Conservation (phyloP, 305 asterid species). For the Solanum hybrid region DNA sequence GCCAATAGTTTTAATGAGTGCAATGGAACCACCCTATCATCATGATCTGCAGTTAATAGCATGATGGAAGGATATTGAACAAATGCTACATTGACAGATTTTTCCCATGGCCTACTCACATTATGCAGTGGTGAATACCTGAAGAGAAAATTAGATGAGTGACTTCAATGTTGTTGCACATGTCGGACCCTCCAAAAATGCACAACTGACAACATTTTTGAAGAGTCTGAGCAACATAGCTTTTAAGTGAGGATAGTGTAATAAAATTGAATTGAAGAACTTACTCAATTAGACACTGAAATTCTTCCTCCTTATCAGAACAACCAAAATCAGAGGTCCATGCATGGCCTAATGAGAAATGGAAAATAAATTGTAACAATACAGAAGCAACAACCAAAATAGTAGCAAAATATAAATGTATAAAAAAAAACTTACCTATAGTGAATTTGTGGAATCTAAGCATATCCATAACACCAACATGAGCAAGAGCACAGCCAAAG, state of each 20-base stretch:
- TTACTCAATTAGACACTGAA: slow-evolving; percentile 71
- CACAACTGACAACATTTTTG: neutral
- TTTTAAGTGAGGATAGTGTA: neutral
- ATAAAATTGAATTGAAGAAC: slow-evolving; percentile 3
- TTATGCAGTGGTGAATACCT: slow-evolving; percentile 96
- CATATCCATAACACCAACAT: slow-evolving; percentile 95
- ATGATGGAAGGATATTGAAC: slow-evolving; percentile 70
- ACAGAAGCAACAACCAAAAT: neutral
- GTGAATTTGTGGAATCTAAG: slow-evolving; percentile 86
- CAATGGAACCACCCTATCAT: slow-evolving; percentile 80
- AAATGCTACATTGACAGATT: slow-evolving; percentile 21
- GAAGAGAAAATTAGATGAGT: slow-evolving; percentile 8
- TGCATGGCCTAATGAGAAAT: slow-evolving; percentile 57
- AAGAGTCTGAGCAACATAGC: neutral
- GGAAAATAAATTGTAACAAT: neutral
- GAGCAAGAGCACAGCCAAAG: slow-evolving; percentile 89
- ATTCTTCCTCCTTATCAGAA: slow-evolving; percentile 79
- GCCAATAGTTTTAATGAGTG: slow-evolving; percentile 73
- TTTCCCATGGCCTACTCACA: slow-evolving; percentile 89
- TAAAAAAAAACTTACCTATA: slow-evolving; percentile 29
- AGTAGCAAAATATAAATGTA: neutral
- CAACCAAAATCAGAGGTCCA: slow-evolving; percentile 91
- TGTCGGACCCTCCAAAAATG: neutral
- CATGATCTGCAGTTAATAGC: slow-evolving; percentile 85
- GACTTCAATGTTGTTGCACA: neutral